Percentiles rank a stretch among this genome's conserved stretches.
These are phyloP conservation scores for Penicillium occitanis DNA, from an alignment of 2,329 filamentous ascomycete species.

Conservation along the genomic window DNA sequence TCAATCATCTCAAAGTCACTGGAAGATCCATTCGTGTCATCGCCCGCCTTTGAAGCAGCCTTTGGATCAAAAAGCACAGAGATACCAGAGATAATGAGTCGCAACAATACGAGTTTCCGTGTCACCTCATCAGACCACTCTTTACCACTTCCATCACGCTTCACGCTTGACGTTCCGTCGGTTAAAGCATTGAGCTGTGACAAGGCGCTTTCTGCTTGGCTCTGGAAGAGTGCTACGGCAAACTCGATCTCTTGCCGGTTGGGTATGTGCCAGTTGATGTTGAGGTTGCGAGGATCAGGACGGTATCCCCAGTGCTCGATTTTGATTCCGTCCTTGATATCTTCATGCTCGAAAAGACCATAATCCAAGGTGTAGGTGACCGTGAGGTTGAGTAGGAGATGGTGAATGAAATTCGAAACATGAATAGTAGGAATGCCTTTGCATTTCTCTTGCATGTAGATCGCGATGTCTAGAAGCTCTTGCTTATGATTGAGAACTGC, in stretches of 20 bases:
- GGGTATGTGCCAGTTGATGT: conserved; percentile 88
- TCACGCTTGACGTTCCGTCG: conserved; percentile 75
- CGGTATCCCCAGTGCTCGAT: conserved; percentile 80
- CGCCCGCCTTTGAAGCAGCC: conserved; percentile 59
- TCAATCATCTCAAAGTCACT: conserved; percentile 49
- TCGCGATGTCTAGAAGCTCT: conserved; percentile 84
- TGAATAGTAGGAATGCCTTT: conserved; percentile 91
- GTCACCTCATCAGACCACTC: conserved; percentile 98
- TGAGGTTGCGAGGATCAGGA: conserved; percentile 72
- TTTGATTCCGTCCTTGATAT: conserved; percentile 68
- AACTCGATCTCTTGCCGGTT: conserved; percentile 78
- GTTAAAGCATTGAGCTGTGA: conserved; percentile 75
- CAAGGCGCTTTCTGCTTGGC: conserved; percentile 75
- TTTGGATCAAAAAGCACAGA: conserved; percentile 84
- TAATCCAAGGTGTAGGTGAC: conserved; percentile 92
- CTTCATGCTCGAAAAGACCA: conserved; percentile 77
- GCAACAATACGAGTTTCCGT: conserved; percentile 79
- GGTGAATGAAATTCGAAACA: conserved; percentile 96
- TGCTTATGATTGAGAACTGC: conserved; percentile 86
- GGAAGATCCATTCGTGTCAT: conserved; percentile 46
- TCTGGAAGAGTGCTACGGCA: conserved; percentile 83
- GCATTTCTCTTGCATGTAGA: conserved; percentile 96
- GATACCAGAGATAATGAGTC: conserved; percentile 86
- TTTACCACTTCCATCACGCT: conserved; percentile 91
- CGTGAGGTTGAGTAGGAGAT: conserved; percentile 89